A percentile compares a stretch with the other conserved stretches of the same genome.
phyloP scores from a whole-genome alignment of 306 rosid genomes.

The Hylodesmum podocarpum region DNA sequence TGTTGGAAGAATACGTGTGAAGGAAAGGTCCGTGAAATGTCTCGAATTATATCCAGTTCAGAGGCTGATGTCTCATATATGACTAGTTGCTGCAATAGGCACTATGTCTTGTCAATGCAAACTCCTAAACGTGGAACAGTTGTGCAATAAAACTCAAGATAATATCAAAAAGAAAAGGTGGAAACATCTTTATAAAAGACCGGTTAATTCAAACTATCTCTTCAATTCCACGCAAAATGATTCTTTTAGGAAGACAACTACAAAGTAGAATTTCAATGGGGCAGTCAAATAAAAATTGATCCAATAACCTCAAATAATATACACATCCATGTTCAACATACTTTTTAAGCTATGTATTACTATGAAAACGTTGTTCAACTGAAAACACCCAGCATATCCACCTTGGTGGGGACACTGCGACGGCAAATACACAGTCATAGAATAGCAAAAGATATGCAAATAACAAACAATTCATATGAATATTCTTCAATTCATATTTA shows the following conservation, averaged over 20 bases:
- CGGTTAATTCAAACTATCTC: not conserved
- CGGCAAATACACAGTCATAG: not conserved
- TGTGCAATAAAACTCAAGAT: not conserved
- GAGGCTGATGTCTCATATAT: slow-evolving; percentile 96
- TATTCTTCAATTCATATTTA: slow-evolving; percentile 1
- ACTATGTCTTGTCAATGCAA: slow-evolving; percentile 30
- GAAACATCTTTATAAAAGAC: not conserved
- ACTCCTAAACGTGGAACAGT: slow-evolving; percentile 4
- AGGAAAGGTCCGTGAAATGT: slow-evolving; percentile 96
- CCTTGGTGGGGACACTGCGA: not conserved
- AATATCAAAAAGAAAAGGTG: slow-evolving; percentile 12
- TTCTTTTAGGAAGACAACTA: not conserved
- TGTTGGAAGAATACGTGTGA: slow-evolving; percentile 97
- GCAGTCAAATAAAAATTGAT: not conserved
- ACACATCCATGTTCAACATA: not conserved
- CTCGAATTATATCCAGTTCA: slow-evolving; percentile 95
- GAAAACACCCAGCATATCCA: not conserved
- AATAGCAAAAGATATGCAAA: not conserved
- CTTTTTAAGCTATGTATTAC: not conserved
- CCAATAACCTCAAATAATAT: not conserved
- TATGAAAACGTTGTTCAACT: not conserved
- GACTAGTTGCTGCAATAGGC: slow-evolving; percentile 84
- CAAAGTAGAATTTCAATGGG: not conserved
- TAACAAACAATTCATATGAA: not conserved
- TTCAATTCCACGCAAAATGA: not conserved